phyloP scores from a whole-genome alignment of 495 filamentous ascomycete genomes.

The Penicillium canariense region DNA sequence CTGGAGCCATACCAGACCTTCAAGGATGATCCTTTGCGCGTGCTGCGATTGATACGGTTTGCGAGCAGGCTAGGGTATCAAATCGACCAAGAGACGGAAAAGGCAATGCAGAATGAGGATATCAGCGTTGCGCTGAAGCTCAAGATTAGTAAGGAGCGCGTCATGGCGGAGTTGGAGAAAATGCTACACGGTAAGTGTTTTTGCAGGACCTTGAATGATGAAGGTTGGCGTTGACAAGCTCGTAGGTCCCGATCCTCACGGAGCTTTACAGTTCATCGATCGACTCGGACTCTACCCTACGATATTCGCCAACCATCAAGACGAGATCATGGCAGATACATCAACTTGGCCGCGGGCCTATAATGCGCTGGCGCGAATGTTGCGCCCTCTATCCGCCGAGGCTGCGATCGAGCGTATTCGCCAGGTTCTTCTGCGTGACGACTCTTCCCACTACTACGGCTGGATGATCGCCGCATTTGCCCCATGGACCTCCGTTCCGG shows the following conservation, averaged over 20 bases:
- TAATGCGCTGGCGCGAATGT: constrained; percentile 31
- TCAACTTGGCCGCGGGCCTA: constrained; percentile 43
- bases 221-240: neutral
- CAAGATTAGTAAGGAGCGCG: constrained; percentile 90
- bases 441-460: constrained; percentile 61
- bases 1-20: constrained; percentile 90
- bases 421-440: constrained; percentile 53
- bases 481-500: constrained; percentile 67
- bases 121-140: constrained; percentile 74
- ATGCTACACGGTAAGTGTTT: constrained; percentile 69
- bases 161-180: constrained; percentile 82
- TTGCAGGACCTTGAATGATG: neutral
- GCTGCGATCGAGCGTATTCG: constrained; percentile 30
- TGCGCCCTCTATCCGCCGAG: constrained; percentile 19
- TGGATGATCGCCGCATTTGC: constrained; percentile 74
- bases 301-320: constrained; percentile 62
- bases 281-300: constrained; percentile 70
- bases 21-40: constrained; percentile 86
- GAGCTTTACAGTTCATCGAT: constrained; percentile 70
- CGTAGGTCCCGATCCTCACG: constrained; percentile 64
- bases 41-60: constrained; percentile 88
- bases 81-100: constrained; percentile 65
- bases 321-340: constrained; percentile 46
- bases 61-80: constrained; percentile 77
- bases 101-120: constrained; percentile 68